phyloP scores from a whole-genome alignment of 164 flowering plant genomes.

The Annona squamosa region DNA sequence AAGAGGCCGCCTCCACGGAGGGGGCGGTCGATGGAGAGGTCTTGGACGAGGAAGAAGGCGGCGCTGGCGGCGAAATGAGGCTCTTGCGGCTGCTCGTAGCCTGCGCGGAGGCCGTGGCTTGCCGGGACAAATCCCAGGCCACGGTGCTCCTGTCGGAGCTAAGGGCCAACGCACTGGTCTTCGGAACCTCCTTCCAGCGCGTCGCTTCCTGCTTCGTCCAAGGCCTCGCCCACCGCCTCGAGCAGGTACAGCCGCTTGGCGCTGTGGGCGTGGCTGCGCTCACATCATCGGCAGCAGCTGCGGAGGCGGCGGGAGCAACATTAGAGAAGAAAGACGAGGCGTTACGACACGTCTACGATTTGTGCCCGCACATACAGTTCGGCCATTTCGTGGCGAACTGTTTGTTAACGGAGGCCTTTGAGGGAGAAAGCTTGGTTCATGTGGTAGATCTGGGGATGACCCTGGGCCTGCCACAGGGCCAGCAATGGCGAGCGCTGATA shows the following conservation, averaged over 20 bases:
- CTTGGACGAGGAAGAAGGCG: conserved; percentile 16
- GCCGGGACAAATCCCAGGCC: conserved; percentile 55
- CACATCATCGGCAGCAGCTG: not conserved
- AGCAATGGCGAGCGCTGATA: conserved; percentile 47
- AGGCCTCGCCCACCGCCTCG: conserved; percentile 42
- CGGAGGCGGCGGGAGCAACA: conserved; percentile 16
- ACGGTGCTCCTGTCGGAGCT: conserved; percentile 43
- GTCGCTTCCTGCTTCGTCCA: conserved; percentile 68
- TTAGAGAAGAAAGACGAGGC: conserved; percentile 46
- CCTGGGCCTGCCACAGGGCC: conserved; percentile 45
- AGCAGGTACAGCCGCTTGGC: conserved; percentile 45
- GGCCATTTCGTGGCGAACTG: conserved; percentile 56
- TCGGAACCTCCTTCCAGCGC: conserved; percentile 59
- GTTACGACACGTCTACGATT: conserved; percentile 42
- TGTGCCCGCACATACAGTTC: conserved; percentile 50
- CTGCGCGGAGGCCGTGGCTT: conserved; percentile 64
- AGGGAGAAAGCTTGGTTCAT: conserved; percentile 59
- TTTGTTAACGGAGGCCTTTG: conserved; percentile 57
- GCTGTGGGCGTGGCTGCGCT: conserved; percentile 31
- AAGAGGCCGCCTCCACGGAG: conserved; percentile 28
- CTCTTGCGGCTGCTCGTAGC: conserved; percentile 46
- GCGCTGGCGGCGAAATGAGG: conserved; percentile 37
- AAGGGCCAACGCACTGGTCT: conserved; percentile 43
- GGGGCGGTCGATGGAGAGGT: conserved; percentile 3
- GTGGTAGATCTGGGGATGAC: conserved; percentile 62